Evolutionary conservation across 2,329 filamentous ascomycete species (phyloP), one percentile per base, ranked within the genome.

Genomic region (Sphaerulina musiva): DNA sequence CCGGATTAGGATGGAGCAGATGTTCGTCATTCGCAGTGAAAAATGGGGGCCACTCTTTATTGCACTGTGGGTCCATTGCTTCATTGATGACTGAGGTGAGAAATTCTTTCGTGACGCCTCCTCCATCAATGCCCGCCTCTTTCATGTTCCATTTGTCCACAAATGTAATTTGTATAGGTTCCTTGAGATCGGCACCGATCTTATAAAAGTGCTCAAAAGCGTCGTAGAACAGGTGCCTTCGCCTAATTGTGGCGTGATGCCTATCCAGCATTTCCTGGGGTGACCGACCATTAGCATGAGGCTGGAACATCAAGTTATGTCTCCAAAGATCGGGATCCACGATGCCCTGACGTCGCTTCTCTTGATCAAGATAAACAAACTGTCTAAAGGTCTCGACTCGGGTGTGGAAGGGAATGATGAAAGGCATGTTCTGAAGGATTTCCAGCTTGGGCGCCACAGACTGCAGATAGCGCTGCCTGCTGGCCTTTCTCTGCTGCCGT

Each of bases 81-180:
- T 96, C 87, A 17, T 80, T 84, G 1, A 89, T 95, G 46, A 95
- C 82, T 58, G 87, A 93, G 1, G 85, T 95, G 10, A 98, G 77
- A 58, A 98, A 98, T 66, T 98, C 93, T 64, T 98, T 98, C 1
- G 92, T 96, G 7, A 98, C 93, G 58, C 93, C 93, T 7, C 93
- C 93, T 0, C 93, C 93, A 67, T 98, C 93, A 52, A 98, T 97
- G 8, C 93, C 93, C 10, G 92, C 92, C 72, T 98, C 93, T 6
- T 82, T 78, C 1, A 85, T 82, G 57, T 87, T 87, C 62, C 95
- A 98, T 56, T 90, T 81, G 68, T 98, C 93, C 42, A 96, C 84
- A 69, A 98, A 98, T 0, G 89, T 93, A 65, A 98, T 97, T 66
- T 95, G 89, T 36, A 98, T 95, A 0, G 90, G 89, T 66, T 97